These are phyloP conservation scores for Phytopythium aichiense DNA, from an alignment of 352 stramenopile species.

Conservation along the genomic window DNA sequence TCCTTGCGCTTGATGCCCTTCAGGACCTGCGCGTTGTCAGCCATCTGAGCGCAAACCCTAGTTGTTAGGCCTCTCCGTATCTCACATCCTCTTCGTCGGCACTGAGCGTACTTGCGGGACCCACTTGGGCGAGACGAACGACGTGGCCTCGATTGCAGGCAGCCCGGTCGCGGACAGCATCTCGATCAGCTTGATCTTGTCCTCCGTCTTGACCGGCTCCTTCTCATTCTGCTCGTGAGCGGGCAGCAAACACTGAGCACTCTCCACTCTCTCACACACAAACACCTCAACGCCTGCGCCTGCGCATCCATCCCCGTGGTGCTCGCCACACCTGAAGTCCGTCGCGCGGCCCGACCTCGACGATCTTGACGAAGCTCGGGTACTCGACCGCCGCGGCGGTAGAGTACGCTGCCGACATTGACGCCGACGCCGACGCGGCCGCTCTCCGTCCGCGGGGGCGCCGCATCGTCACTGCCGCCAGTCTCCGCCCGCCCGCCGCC, in stretches of 20 bases:
- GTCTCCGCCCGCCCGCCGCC: neutral
- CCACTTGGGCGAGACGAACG: constrained; percentile 97
- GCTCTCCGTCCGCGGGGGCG: constrained; percentile 8
- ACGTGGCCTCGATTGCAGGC: constrained; percentile 89
- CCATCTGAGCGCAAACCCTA: constrained; percentile 75
- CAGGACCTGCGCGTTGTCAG: constrained; percentile 89
- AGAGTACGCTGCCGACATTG: constrained; percentile 4
- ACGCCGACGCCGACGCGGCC: neutral
- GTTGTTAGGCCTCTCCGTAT: neutral
- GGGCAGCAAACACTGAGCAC: too few relatives aligned
- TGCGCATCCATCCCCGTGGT: neutral
- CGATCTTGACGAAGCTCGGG: constrained; percentile 85
- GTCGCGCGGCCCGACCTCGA: constrained; percentile 94
- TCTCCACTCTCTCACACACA: too few relatives aligned
- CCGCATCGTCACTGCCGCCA: constrained; percentile 3
- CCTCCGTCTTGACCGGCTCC: constrained; percentile 71
- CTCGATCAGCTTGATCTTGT: constrained; percentile 93
- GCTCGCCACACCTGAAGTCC: constrained; percentile 72
- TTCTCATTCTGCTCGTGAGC: constrained; percentile 85
- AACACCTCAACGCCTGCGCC: neutral
- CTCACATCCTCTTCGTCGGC: neutral
- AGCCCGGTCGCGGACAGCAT: constrained; percentile 89
- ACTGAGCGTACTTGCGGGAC: constrained; percentile 80
- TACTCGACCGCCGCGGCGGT: constrained; percentile 26
- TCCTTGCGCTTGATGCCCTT: constrained; percentile 68